These are phyloP conservation scores for Cyberlindnera mycetangii DNA, from an alignment of 805 yeast species.

Conservation along the genomic window DNA sequence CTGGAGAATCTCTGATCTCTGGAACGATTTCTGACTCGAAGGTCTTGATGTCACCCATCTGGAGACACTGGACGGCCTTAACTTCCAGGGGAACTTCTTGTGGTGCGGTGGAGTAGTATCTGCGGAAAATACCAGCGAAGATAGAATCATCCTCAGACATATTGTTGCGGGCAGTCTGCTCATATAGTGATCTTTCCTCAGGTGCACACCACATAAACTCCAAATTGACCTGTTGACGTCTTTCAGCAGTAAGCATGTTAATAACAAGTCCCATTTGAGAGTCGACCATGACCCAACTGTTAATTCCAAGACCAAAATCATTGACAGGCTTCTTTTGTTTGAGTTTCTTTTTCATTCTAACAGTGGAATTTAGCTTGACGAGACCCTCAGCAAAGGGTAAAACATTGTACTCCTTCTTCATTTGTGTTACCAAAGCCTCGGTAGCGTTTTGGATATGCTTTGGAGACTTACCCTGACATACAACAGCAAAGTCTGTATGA, in stretches of 20 bases:
- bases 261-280: constrained; percentile 58
- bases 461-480: constrained; percentile 74
- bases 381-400: constrained; percentile 70
- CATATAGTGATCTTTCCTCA: constrained; percentile 32
- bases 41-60: constrained; percentile 12
- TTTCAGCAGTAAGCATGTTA: constrained; percentile 69
- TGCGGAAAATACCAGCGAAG: constrained; percentile 41
- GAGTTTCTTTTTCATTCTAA: constrained; percentile 49
- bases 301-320: constrained; percentile 53
- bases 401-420: constrained; percentile 50
- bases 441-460: constrained; percentile 75
- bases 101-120: constrained; percentile 35
- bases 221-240: constrained; percentile 65
- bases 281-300: constrained; percentile 84
- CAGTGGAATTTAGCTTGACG: constrained; percentile 52
- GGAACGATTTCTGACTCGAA: constrained; percentile 2
- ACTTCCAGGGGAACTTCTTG: constrained; percentile 8
- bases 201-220: constrained; percentile 57
- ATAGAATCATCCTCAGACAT: constrained; percentile 35
- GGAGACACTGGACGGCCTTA: constrained; percentile 15
- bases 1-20: constrained; percentile 6
- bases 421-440: constrained; percentile 48
- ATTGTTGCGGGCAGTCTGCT: constrained; percentile 7
- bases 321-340: constrained; percentile 48
- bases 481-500: constrained; percentile 48